Evolutionary conservation across 2,329 filamentous ascomycete genomes (phyloP), one percentile per base, ranked within the genome.

Genomic region (Pseudogymnoascus sp.): DNA sequence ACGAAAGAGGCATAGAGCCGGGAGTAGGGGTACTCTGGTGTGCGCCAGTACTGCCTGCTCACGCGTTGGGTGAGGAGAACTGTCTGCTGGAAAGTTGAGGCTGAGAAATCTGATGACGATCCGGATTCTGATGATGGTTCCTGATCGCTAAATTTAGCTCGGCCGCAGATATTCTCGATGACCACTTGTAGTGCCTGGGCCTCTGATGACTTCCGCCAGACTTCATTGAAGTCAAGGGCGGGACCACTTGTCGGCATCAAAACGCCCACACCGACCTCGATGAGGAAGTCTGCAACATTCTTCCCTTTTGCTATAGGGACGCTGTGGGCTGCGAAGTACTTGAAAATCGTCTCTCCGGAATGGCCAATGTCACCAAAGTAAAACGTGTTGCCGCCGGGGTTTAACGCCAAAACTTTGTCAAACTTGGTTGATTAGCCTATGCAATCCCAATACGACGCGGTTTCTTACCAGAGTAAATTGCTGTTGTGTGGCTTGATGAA

Each of bases 1-100:
- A 76, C 74, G 21, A 86, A 74, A 68, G 86, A 83, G 1, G 86
- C 82, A 74, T 91, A 92, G 25, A 93, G 76, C 71, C 91, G 91
- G 64, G 87, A 85, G 73, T 91, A 92, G 63, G 91, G 78, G 73
- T 92, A 93, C 0, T 84, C 86, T 0, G 89, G 86, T 66, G 90
- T 85, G 12, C 90, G 82, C 88, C 88, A 92, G 76, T 91, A 87
- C 68, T 90, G 84, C 3, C 78, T 77, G 74, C 91, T 91, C 60
- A 88, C 81, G 21, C 90, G 82, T 72, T 86, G 86, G 3, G 86
- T 90, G 18, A 92, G 79, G 70, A 86, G 80, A 3, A 77, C 77
- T 5, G 82, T 89, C 75, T 92, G 90, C 1, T 82, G 73, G 70
- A 75, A 78, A 0, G 84, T 77, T 0, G 88, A 79, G 0, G 88